phyloP scores from a whole-genome alignment of 257 asterid species.

The Nicotiana otophora region DNA sequence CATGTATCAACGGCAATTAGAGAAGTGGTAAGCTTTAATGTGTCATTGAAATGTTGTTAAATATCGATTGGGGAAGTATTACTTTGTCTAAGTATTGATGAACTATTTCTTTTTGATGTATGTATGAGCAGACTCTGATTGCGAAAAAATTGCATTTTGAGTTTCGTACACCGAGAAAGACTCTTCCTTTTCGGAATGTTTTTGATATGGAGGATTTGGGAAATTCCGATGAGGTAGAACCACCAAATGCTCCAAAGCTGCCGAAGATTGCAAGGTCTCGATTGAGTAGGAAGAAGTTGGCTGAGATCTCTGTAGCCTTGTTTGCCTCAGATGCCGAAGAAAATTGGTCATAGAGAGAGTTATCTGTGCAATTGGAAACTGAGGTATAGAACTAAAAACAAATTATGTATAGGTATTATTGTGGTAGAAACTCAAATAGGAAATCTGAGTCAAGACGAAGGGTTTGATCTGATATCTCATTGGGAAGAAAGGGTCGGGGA shows the following conservation, averaged over 20 bases:
- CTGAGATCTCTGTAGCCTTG: slow-evolving; percentile 51
- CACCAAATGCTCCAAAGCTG: slow-evolving; percentile 65
- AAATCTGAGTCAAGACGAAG: not conserved
- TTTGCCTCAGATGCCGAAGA: slow-evolving; percentile 33
- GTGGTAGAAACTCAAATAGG: not conserved
- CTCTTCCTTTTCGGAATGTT: slow-evolving; percentile 22
- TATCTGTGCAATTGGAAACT: slow-evolving; percentile 24
- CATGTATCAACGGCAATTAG: slow-evolving; percentile 53
- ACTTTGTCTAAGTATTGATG: not conserved
- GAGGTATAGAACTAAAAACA: not conserved
- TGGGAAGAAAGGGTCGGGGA: not conserved
- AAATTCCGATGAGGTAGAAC: slow-evolving; percentile 31
- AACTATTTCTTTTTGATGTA: not conserved
- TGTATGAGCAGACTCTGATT: slow-evolving; percentile 42
- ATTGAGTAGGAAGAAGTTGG: slow-evolving; percentile 39
- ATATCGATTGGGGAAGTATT: not conserved
- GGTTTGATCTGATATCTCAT: not conserved
- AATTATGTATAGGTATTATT: not conserved
- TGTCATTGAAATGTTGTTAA: not conserved
- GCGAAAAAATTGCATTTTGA: slow-evolving; percentile 66
- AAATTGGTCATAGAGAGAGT: slow-evolving; percentile 25
- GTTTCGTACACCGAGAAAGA: slow-evolving; percentile 58
- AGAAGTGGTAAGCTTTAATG: slow-evolving; percentile 47
- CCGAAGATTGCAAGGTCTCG: slow-evolving; percentile 34
- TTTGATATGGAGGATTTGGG: slow-evolving; percentile 13